These are phyloP conservation scores for Fusarium cicatricum DNA, from an alignment of 2,329 filamentous ascomycete genomes.

Conservation along the genomic window DNA sequence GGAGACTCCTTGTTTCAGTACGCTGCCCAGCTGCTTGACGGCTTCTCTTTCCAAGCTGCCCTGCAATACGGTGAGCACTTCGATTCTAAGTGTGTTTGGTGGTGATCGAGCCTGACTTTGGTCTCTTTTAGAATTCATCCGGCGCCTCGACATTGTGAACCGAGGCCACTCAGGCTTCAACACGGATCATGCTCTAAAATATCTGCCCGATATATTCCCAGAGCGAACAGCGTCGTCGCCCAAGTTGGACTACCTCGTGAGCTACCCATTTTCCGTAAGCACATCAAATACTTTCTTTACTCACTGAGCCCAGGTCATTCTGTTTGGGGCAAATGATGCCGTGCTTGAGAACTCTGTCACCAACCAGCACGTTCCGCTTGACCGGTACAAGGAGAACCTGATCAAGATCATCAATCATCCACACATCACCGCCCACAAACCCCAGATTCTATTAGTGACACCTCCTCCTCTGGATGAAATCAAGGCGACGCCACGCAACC, in stretches of 20 bases:
- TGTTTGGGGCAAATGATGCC: constrained; percentile 93
- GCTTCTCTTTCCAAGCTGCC: constrained; percentile 78
- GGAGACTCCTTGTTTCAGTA: constrained; percentile 89
- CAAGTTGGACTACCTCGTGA: constrained; percentile 73
- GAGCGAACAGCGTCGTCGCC: constrained; percentile 61
- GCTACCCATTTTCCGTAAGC: constrained; percentile 26
- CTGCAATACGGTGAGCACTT: constrained; percentile 70
- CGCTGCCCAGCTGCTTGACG: constrained; percentile 66
- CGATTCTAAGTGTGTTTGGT: too few relatives aligned
- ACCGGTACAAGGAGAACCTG: constrained; percentile 78
- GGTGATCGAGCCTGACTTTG: constrained; percentile 5
- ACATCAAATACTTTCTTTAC: constrained; percentile 1
- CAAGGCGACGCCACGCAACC: constrained; percentile 61
- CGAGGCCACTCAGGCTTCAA: constrained; percentile 89
- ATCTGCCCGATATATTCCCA: constrained; percentile 76
- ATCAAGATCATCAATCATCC: constrained; percentile 76
- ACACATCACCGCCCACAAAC: constrained; percentile 71
- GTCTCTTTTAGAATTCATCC: constrained; percentile 67
- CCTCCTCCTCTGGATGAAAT: constrained; percentile 87
- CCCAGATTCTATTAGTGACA: constrained; percentile 79
- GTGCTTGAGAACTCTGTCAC: constrained; percentile 69
- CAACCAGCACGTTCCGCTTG: constrained; percentile 80
- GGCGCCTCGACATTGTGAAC: constrained; percentile 86
- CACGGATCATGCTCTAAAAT: constrained; percentile 74
- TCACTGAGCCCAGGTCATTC: constrained; percentile 66